Evolutionary conservation across 441 rosid genomes (phyloP).

Genomic region (Viola pubescens): DNA sequence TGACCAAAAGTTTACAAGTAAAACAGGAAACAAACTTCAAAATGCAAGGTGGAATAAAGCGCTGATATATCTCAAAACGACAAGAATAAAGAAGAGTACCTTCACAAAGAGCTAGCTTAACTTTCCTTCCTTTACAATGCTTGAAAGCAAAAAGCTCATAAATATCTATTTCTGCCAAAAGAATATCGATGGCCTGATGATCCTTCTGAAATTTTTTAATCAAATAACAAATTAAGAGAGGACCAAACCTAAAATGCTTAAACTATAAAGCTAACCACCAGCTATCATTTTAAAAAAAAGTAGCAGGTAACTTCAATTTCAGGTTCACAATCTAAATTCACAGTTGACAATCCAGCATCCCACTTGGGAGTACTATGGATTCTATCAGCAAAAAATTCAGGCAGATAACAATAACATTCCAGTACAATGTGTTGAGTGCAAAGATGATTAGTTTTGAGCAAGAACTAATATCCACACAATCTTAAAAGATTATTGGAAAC

Average conservation of each 20-base stretch:
- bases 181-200: slow-evolving; percentile 98
- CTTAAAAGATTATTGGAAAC: too few relatives aligned
- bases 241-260: slow-evolving; percentile 1
- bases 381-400: too few relatives aligned
- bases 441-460: too few relatives aligned
- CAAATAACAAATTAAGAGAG: slow-evolving; percentile 13
- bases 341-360: too few relatives aligned
- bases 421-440: too few relatives aligned
- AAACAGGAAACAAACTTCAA: not conserved
- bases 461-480: too few relatives aligned
- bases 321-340: too few relatives aligned
- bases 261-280: too few relatives aligned
- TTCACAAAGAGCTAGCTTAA: slow-evolving; percentile 95
- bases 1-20: not conserved
- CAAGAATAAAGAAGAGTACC: slow-evolving; percentile 35
- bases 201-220: slow-evolving; percentile 57
- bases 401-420: too few relatives aligned
- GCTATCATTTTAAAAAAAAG: too few relatives aligned
- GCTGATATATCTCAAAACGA: not conserved
- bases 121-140: slow-evolving; percentile 94
- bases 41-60: not conserved
- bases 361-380: too few relatives aligned
- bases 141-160: slow-evolving; percentile 99
- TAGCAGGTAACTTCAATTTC: too few relatives aligned
- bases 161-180: slow-evolving; percentile 94